A percentile compares a stretch with the other conserved stretches of the same genome.
Conservation (phyloP, 2,329 filamentous ascomycete genomes). For the Helotiales sp. region DNA sequence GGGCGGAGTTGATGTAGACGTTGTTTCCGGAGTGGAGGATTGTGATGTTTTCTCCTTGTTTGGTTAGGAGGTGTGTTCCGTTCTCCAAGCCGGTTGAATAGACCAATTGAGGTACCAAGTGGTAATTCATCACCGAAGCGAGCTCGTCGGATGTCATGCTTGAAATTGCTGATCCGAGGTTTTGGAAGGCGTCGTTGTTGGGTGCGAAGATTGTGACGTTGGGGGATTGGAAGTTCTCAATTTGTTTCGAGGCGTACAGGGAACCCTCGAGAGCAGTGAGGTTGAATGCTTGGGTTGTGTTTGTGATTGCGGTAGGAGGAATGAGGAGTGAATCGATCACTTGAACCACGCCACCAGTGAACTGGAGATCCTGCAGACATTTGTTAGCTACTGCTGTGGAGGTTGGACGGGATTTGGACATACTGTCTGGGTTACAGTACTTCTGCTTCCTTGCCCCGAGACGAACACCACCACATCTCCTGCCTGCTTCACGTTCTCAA, state of each 20-base stretch:
- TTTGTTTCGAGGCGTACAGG: conserved; percentile 33
- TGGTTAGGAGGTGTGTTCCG: conserved; percentile 31
- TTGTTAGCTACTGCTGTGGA: neutral
- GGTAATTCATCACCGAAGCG: conserved; percentile 37
- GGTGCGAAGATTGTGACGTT: conserved; percentile 53
- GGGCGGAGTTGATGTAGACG: conserved; percentile 41
- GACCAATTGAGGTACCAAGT: conserved; percentile 33
- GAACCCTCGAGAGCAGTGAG: conserved; percentile 40
- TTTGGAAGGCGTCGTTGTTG: conserved; percentile 37
- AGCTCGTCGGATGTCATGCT: conserved; percentile 33
- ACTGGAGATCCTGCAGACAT: conserved; percentile 43
- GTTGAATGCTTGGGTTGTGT: conserved; percentile 39
- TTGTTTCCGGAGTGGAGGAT: conserved; percentile 38
- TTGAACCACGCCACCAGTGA: conserved; percentile 52
- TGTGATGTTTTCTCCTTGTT: conserved; percentile 36
- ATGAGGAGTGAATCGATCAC: conserved; percentile 52
- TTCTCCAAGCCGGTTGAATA: conserved; percentile 36
- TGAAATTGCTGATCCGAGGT: conserved; percentile 36
- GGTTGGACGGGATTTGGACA: neutral
- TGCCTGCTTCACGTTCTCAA: conserved; percentile 44
- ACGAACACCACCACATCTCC: conserved; percentile 42
- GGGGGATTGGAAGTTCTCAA: conserved; percentile 38
- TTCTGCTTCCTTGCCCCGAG: conserved; percentile 43
- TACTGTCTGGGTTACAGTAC: conserved; percentile 40
- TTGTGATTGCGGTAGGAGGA: conserved; percentile 43